phyloP scores from a whole-genome alignment of 164 flowering plant genomes.

The Cinnamomum micranthum region DNA sequence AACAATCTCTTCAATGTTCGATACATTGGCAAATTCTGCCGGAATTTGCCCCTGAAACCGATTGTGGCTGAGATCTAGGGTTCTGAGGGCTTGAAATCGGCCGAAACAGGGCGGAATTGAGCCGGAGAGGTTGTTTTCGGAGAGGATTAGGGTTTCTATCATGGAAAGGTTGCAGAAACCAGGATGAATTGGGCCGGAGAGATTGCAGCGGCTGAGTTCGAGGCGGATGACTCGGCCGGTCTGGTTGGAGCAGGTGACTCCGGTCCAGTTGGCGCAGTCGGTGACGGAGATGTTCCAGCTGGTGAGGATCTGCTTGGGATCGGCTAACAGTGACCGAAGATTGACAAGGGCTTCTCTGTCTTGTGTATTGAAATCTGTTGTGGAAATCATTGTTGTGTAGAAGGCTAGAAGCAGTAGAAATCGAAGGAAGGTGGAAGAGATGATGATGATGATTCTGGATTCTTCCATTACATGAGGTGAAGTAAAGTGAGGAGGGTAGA shows the following conservation, averaged over 20 bases:
- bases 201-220: constrained; percentile 34
- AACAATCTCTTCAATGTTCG: constrained; percentile 36
- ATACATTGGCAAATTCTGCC: constrained; percentile 28
- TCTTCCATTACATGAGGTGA: background rate
- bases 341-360: constrained; percentile 48
- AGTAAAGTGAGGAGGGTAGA: background rate
- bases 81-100: constrained; percentile 28
- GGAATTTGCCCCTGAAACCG: constrained; percentile 52
- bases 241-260: constrained; percentile 44
- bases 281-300: constrained; percentile 43
- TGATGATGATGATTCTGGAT: background rate
- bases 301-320: constrained; percentile 33
- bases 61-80: constrained; percentile 58
- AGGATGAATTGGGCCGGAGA: constrained; percentile 60
- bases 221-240: constrained; percentile 53
- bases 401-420: background rate
- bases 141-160: constrained; percentile 45
- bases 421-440: background rate
- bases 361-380: constrained; percentile 21
- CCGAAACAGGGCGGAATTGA: constrained; percentile 61
- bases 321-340: constrained; percentile 48
- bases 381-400: too few species aligned
- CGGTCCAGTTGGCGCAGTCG: constrained; percentile 59
- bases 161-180: constrained; percentile 46
- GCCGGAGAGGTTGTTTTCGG: constrained; percentile 48